Percentiles rank a stretch among this genome's conserved stretches.
Conservation (phyloP, 345 rosid genomes). For the Dipteronia sinensis region DNA sequence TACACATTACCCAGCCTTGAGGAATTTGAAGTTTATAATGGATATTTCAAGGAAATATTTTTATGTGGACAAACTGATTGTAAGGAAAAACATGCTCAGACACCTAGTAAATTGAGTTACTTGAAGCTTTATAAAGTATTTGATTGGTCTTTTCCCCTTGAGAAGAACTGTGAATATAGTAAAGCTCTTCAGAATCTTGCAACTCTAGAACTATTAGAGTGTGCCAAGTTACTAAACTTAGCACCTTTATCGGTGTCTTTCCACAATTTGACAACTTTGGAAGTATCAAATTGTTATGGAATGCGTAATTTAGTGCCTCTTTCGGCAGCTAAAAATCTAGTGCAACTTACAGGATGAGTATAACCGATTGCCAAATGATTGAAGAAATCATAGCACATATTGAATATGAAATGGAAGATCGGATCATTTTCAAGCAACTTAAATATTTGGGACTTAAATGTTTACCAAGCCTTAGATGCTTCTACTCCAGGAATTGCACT, state of each 20-base stretch:
- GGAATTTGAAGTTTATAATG: not conserved
- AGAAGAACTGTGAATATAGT: not conserved
- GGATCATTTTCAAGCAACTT: not conserved
- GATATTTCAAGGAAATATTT: not conserved
- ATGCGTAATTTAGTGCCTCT: constrained; percentile 12
- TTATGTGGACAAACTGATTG: not conserved
- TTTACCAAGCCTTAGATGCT: not conserved
- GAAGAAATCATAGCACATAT: not conserved
- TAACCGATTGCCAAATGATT: not conserved
- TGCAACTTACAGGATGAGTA: constrained; percentile 17
- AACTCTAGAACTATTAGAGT: constrained; percentile 7
- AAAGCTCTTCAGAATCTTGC: constrained; percentile 2
- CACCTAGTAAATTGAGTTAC: not conserved
- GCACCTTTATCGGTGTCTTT: constrained; percentile 13
- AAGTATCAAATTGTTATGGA: constrained; percentile 21
- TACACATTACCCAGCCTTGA: too few relatives aligned
- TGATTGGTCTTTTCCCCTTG: not conserved
- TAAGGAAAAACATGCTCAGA: not conserved
- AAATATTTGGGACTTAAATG: not conserved
- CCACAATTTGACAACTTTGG: not conserved
- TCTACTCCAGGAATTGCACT: not conserved
- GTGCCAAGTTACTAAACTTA: constrained; percentile 17
- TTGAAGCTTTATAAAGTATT: not conserved
- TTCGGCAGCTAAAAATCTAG: constrained; percentile 18
- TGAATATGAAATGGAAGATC: not conserved